Evolutionary conservation across 768 basidiomycete genomes (phyloP), one percentile per base, ranked within the genome.

Genomic region (Lentinula guzmanii): DNA sequence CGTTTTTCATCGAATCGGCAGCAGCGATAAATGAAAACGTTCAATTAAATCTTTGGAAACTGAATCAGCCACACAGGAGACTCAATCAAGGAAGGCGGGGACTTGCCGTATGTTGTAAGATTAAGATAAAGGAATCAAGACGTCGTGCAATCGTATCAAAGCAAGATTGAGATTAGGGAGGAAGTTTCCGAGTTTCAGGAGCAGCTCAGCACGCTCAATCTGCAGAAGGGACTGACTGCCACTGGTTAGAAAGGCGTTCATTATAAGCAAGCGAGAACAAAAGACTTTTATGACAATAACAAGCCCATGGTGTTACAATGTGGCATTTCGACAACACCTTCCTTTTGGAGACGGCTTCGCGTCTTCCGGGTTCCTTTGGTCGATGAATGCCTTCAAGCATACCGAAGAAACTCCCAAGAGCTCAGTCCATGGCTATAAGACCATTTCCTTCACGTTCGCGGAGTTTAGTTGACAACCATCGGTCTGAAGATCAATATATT

Each of bases 241-340:
- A 59, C 13, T 34, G 18, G 13, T 48, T 5, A 18, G 45, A 50
- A 46, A 59, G 37, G 18, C n/a, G 33, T 59, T 50, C 24, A 37
- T 59, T 59, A 56, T 59, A 59, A 48, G 46, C 58, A 48, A 18
- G 43, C 31, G 2, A 34, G 58, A 59, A 59, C 58, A 59, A 59
- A 59, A 59, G 48, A 39, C 43, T 9, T 13, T 18, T 59, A 39
- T 39, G n/a, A 59, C 45, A 59, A 46, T 48, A 48, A 24, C 31
- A 51, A 24, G 18, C 43, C 15, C 41, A 11, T 21, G 41, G 6
- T 15, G 45, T 18, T 56, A 56, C 58, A 59, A 51, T 59, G 33
- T 41, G 41, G 45, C 35, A 41, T 59, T 42, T 33, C n/a, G 9
- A 59, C 58, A 59, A 59, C 45, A 46, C 45, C 58, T 59, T 59